Percentiles rank a stretch among this genome's conserved stretches.
Conservation (phyloP, 805 yeast genomes). For the Yamadazyma nakazawae region DNA sequence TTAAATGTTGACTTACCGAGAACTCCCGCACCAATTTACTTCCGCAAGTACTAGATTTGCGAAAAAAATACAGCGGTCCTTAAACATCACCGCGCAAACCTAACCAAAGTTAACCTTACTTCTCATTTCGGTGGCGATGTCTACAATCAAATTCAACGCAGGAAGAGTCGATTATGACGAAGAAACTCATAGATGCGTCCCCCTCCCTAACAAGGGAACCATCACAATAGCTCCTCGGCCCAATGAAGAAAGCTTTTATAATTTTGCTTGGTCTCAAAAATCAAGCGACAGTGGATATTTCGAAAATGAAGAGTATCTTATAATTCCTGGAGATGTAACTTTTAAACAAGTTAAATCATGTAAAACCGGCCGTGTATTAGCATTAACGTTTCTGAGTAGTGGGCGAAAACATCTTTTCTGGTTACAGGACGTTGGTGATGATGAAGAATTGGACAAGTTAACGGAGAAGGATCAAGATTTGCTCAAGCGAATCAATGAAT, state of each 20-base stretch:
- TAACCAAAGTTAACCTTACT: too few relatives aligned
- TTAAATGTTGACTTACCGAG: too few relatives aligned
- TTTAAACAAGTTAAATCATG: slow-evolving; percentile 71
- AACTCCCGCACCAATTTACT: too few relatives aligned
- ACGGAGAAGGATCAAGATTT: slow-evolving; percentile 56
- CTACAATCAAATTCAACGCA: slow-evolving; percentile 62
- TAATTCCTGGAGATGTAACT: slow-evolving; percentile 83
- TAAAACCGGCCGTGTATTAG: slow-evolving; percentile 73
- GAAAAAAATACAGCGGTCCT: too few relatives aligned
- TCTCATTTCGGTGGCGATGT: slow-evolving; percentile 8
- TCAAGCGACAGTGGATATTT: slow-evolving; percentile 41
- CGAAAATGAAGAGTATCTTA: slow-evolving; percentile 60
- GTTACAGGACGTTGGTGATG: slow-evolving; percentile 75
- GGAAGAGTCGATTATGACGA: slow-evolving; percentile 70
- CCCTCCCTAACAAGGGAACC: slow-evolving; percentile 66
- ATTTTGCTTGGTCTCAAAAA: slow-evolving; percentile 72
- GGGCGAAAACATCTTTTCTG: slow-evolving; percentile 63
- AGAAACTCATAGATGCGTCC: slow-evolving; percentile 60
- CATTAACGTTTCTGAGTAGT: slow-evolving; percentile 59
- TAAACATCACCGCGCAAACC: too few relatives aligned
- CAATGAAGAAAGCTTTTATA: slow-evolving; percentile 70
- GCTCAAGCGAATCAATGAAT: slow-evolving; percentile 44
- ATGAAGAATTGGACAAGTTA: slow-evolving; percentile 54
- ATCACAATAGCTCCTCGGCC: slow-evolving; percentile 57
- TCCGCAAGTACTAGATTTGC: too few relatives aligned